Percentiles rank a stretch among this genome's conserved stretches.
Evolutionary conservation across 2,329 filamentous ascomycete genomes (phyloP).

Genomic region (Didymella keratinophila): DNA sequence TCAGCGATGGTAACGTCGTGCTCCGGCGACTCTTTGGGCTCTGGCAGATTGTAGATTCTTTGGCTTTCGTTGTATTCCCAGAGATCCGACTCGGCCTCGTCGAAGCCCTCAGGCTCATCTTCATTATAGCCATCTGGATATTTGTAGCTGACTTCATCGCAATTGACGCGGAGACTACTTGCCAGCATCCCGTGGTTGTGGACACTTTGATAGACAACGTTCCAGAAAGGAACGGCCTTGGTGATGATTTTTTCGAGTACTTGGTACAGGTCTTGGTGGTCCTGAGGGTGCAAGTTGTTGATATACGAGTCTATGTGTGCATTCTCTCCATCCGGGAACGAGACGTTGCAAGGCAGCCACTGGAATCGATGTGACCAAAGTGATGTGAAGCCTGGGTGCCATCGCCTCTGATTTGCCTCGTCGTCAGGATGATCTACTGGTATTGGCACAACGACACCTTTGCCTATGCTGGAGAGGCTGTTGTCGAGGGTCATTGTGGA

Average conservation of each 20-base stretch:
- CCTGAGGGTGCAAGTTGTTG: slow-evolving; percentile 61
- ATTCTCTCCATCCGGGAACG: slow-evolving; percentile 43
- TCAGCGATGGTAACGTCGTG: slow-evolving; percentile 3
- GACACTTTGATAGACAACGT: slow-evolving; percentile 14
- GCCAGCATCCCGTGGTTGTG: slow-evolving; percentile 1
- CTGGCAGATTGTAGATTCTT: slow-evolving; percentile 11
- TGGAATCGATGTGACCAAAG: slow-evolving; percentile 52
- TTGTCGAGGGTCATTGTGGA: slow-evolving; percentile 23
- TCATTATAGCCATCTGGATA: slow-evolving; percentile 4
- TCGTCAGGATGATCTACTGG: not conserved
- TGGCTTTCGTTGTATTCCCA: slow-evolving; percentile 2
- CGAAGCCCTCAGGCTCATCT: not conserved
- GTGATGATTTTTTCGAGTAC: slow-evolving; percentile 31
- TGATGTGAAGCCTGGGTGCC: not conserved
- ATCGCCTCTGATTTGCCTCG: not conserved
- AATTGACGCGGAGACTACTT: slow-evolving; percentile 3
- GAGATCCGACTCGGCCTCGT: slow-evolving; percentile 1
- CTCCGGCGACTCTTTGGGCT: not conserved
- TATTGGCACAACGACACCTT: slow-evolving; percentile 17
- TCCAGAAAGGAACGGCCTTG: slow-evolving; percentile 28
- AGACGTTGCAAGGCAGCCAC: slow-evolving; percentile 60
- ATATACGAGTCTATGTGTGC: slow-evolving; percentile 57
- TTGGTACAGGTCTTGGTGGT: slow-evolving; percentile 25
- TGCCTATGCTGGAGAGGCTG: slow-evolving; percentile 19
- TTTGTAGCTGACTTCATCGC: slow-evolving; percentile 1